Evolutionary conservation across 164 flowering plant species (phyloP), one percentile per base, ranked within the genome.

Genomic region (Macadamia tetraphylla): DNA sequence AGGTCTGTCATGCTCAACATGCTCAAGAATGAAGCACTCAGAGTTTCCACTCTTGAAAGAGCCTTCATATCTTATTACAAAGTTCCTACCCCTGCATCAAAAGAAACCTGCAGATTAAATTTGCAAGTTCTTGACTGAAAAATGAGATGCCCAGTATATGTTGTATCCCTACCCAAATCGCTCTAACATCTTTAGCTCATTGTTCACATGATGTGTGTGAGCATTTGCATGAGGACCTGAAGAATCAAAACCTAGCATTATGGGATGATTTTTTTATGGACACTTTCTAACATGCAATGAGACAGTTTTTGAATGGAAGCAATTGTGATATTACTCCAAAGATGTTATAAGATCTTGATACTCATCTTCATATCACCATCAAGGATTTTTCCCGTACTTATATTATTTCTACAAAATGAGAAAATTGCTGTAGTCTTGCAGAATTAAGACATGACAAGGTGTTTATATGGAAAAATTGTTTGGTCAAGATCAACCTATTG

Each of bases 1-100:
- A 48, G 99, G 99, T 72, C 96, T 81, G 66, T 94, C 98, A 80
- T 94, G 98, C 63, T 87, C 85, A 69, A 95, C 88, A 81, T 94
- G 90, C 82, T 90, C 86, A 46, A 91, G 75, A 69, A 92, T 86
- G 77, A 90, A 84, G 78, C 94, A 92, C 40, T 88, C 91, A 60
- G 83, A 77, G 70, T 71, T 77, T 58, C 76, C 87, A 76, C 78
- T 75, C 76, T 83, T 90, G 72, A 91, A 78, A 55, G 91, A 84
- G 17, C 90, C 94, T 75, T 85, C 90, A 72, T 82, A 90, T 64
- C 82, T 90, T 64, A 94, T 91, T 29, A 94, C 79, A 69, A 83
- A 94, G 73, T 87, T 84, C 72, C 82, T 82, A 42, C 98, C 98
- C 80, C 98, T 94, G 74, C 64, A 58, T 55, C 35, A 62, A 64